These are phyloP conservation scores for Aspergillus fructus DNA, from an alignment of 2,329 filamentous ascomycete species.

Conservation along the genomic window DNA sequence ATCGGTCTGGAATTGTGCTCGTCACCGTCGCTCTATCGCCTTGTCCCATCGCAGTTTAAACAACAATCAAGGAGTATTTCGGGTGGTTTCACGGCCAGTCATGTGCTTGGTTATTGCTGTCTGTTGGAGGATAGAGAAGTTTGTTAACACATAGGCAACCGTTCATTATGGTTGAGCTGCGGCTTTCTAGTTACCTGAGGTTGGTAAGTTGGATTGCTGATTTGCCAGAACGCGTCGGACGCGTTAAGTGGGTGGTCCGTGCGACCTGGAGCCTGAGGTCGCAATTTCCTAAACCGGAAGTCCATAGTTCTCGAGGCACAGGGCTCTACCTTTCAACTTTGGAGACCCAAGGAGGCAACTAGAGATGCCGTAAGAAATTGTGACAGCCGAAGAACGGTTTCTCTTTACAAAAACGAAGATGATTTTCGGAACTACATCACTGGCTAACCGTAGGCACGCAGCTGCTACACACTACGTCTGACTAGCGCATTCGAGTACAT, in stretches of 20 bases:
- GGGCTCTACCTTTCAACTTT: not conserved
- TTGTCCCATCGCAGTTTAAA: constrained; percentile 30
- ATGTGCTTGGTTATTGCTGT: constrained; percentile 14
- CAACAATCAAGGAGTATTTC: not conserved
- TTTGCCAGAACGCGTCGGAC: constrained; percentile 6
- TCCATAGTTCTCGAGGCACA: not conserved
- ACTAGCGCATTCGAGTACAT: not conserved
- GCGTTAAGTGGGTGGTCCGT: constrained; percentile 13
- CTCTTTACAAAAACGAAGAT: not conserved
- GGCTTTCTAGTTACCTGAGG: constrained; percentile 7
- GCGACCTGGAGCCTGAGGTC: not conserved
- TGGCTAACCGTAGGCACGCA: not conserved
- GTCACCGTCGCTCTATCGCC: constrained; percentile 11
- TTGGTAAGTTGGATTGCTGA: not conserved
- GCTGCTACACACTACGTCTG: not conserved
- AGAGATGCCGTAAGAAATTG: too few relatives aligned
- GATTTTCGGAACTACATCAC: not conserved
- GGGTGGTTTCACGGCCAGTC: constrained; percentile 7
- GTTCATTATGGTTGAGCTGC: constrained; percentile 2
- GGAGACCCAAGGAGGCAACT: not conserved
- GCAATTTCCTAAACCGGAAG: not conserved
- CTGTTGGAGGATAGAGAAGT: not conserved
- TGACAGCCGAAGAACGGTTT: not conserved
- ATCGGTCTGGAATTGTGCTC: constrained; percentile 16
- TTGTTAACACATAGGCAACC: not conserved